Evolutionary conservation across 495 filamentous ascomycete genomes (phyloP), one percentile per base, ranked within the genome.

Genomic region (Friedmanniomyces endolithicus): DNA sequence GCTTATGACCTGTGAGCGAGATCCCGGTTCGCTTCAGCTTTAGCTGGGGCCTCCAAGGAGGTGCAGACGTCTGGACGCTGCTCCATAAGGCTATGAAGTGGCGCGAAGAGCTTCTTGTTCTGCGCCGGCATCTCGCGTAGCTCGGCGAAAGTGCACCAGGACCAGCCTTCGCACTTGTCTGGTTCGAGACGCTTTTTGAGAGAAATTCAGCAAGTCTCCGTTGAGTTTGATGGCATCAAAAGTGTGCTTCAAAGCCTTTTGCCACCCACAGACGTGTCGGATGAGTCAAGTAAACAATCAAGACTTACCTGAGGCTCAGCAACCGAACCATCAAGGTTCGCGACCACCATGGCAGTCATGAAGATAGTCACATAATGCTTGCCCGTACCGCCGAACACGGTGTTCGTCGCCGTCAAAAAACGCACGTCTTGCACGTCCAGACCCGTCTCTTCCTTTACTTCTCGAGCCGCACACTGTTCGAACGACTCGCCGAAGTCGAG

Each of bases 351-450:
- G 14, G 31, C 58, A 20, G 22, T 40, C 72, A 85, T 72, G 55
- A 82, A 86, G 16, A 85, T 61, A 1, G 83, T 86, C 37, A 85
- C 71, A 56, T 86, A 86, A 59, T 86, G 83, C 64, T 78, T 80
- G 0, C 64, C 64, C 34, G 70, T 70, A 0, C 62, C 65, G 1
- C 60, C 59, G 57, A 85, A 80, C n/a, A 80, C 56, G 51, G 77
- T 76, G 56, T 86, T 83, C 20, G 78, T 84, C 16, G 78, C 67
- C 2, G 75, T 76, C 24, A 83, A 29, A 31, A 78, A 70, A 24
- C 66, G 68, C 27, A 76, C 31, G 11, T 74, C 70, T 0, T 41
- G 60, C 11, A 85, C 72, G 0, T 65, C 50, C 2, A 86, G 68
- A 3, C 77, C 83, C 0, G 84, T 84, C 64, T 87, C 84, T 63